phyloP scores from a whole-genome alignment of 2,329 filamentous ascomycete species.

The Malbranchea zuffiana region DNA sequence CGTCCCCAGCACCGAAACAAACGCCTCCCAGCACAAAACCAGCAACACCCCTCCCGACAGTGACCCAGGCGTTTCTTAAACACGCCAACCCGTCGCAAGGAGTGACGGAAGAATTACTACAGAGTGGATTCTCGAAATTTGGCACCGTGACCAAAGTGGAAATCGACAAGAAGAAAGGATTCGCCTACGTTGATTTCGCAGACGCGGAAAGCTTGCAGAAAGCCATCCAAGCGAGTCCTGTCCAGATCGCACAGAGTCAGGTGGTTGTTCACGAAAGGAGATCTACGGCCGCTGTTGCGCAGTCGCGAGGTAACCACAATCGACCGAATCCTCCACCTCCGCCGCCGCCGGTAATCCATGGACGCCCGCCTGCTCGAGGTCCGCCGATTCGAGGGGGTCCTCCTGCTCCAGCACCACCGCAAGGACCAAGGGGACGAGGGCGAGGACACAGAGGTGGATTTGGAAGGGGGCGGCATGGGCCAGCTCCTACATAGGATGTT shows the following conservation, averaged over 20 bases:
- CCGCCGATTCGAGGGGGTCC: not conserved
- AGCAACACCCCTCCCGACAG: conserved; percentile 15
- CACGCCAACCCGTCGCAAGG: conserved; percentile 83
- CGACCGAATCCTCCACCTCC: conserved; percentile 6
- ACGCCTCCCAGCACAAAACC: conserved; percentile 20
- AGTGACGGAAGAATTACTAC: conserved; percentile 70
- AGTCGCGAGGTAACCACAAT: conserved; percentile 9
- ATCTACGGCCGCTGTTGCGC: conserved; percentile 11
- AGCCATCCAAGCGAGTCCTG: conserved; percentile 69
- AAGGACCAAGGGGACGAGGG: conserved; percentile 6
- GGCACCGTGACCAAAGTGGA: conserved; percentile 70
- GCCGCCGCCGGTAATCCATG: not conserved
- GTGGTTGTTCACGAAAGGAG: conserved; percentile 69
- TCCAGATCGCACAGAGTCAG: conserved; percentile 70
- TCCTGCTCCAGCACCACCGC: conserved; percentile 2
- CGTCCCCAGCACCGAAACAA: conserved; percentile 8
- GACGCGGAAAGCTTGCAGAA: conserved; percentile 61
- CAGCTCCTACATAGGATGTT: not conserved
- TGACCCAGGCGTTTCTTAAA: conserved; percentile 58
- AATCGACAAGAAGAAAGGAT: conserved; percentile 89
- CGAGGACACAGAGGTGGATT: conserved; percentile 7
- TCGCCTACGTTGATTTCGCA: conserved; percentile 83
- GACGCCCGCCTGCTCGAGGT: not conserved
- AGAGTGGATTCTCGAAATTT: conserved; percentile 61
- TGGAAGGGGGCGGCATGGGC: conserved; percentile 2